Evolutionary conservation across 2,329 filamentous ascomycete species (phyloP).

Genomic region (Cercospora sp.): DNA sequence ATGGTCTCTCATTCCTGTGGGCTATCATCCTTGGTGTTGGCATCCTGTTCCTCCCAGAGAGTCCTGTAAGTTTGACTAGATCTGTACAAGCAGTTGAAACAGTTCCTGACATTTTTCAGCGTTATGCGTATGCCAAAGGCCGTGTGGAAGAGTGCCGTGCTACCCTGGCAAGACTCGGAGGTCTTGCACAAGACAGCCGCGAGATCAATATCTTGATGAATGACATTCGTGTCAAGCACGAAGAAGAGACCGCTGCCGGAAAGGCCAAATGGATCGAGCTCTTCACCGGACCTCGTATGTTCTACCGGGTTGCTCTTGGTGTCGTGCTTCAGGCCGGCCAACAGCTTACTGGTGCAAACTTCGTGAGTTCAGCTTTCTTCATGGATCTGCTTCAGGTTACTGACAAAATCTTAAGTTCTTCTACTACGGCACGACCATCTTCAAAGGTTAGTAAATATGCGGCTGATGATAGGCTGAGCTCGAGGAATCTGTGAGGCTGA

Average conservation of each 20-base stretch:
- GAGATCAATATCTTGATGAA: constrained; percentile 33
- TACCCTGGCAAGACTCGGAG: constrained; percentile 35
- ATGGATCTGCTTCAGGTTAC: neutral
- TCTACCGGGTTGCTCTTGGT: constrained; percentile 37
- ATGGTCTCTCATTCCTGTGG: constrained; percentile 37
- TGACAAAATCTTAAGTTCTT: constrained; percentile 25
- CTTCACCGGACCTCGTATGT: constrained; percentile 35
- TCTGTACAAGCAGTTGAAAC: neutral
- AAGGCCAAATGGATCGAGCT: constrained; percentile 29
- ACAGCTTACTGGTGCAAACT: constrained; percentile 47
- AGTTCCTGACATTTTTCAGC: neutral
- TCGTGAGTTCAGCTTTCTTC: constrained; percentile 35
- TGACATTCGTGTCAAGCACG: constrained; percentile 37
- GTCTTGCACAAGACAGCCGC: constrained; percentile 30
- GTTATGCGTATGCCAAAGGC: constrained; percentile 36
- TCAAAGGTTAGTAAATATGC: neutral
- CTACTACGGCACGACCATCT: constrained; percentile 33
- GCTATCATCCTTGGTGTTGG: constrained; percentile 37
- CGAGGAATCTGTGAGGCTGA: neutral
- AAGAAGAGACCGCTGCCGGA: constrained; percentile 30
- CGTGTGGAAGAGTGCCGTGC: constrained; percentile 36
- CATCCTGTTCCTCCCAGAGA: constrained; percentile 39
- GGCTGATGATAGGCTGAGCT: neutral
- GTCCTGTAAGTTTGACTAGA: constrained; percentile 19
- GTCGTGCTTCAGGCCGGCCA: constrained; percentile 37